Percentiles rank a stretch among this genome's conserved stretches.
Conservation (phyloP, 257 asterid species). For the Agastache rugosa region DNA sequence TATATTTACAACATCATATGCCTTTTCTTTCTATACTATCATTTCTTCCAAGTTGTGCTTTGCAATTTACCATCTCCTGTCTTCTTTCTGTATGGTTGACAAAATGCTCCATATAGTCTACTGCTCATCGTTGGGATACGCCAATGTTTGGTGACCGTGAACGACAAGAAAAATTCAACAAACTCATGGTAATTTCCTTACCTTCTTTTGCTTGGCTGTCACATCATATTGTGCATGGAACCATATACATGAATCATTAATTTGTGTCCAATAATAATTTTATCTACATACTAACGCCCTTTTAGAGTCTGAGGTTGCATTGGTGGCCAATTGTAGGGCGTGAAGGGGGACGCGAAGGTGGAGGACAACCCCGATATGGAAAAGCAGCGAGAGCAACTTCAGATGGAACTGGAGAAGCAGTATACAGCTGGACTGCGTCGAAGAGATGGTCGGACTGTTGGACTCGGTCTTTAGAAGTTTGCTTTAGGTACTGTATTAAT, state of each 20-base stretch:
- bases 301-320: constrained; percentile 99
- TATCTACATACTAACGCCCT: constrained; percentile 75
- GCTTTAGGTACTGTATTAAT: constrained; percentile 28
- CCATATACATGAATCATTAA: constrained; percentile 18
- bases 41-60: constrained; percentile 25
- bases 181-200: constrained; percentile 88
- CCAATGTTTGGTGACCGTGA: constrained; percentile 86
- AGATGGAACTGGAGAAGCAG: constrained; percentile 92
- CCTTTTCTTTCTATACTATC: constrained; percentile 23
- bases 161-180: constrained; percentile 94
- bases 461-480: constrained; percentile 76
- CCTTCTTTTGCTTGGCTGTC: constrained; percentile 34
- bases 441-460: constrained; percentile 98
- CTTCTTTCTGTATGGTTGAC: constrained; percentile 50
- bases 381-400: constrained; percentile 89
- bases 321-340: constrained; percentile 99
- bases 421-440: constrained; percentile 98
- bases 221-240: constrained; percentile 25
- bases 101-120: constrained; percentile 56
- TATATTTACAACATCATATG: constrained; percentile 8
- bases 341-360: constrained; percentile 73
- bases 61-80: constrained; percentile 51
- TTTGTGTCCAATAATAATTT: constrained; percentile 25
- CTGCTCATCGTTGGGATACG: constrained; percentile 78
- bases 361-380: constrained; percentile 75